Evolutionary conservation across 192 early-diverging fungal species (phyloP).

Genomic region (Coemansia sp.): DNA sequence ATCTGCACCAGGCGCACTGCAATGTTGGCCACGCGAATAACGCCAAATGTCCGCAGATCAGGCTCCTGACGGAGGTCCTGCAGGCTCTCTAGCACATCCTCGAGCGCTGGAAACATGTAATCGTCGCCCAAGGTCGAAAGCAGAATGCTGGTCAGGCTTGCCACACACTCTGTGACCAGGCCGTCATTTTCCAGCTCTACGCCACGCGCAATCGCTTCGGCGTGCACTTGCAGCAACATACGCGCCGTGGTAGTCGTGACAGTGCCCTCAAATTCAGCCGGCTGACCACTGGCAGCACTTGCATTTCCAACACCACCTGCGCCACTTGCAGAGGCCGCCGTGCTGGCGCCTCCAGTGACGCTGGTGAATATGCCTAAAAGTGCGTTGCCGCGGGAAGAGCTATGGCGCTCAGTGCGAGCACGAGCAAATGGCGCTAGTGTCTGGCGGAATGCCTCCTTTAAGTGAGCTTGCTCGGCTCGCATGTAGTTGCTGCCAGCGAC

Average conservation of each 20-base stretch:
- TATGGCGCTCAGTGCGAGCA: slow-evolving; percentile 42
- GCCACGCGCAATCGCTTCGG: slow-evolving; percentile 77
- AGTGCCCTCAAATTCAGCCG: slow-evolving; percentile 18
- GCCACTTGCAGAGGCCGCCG: slow-evolving; percentile 1
- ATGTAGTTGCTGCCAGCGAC: slow-evolving; percentile 88
- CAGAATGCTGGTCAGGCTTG: slow-evolving; percentile 72
- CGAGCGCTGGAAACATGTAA: slow-evolving; percentile 84
- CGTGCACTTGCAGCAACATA: slow-evolving; percentile 68
- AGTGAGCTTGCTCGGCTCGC: slow-evolving; percentile 70
- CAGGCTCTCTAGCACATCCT: slow-evolving; percentile 60
- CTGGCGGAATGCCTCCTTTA: slow-evolving; percentile 68
- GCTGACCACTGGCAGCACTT: not conserved
- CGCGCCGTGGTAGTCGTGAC: slow-evolving; percentile 31
- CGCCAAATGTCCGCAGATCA: slow-evolving; percentile 30
- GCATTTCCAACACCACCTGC: not conserved
- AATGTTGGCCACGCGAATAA: slow-evolving; percentile 36
- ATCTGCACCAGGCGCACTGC: slow-evolving; percentile 39
- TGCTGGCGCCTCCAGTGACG: slow-evolving; percentile 24
- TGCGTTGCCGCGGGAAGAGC: slow-evolving; percentile 42
- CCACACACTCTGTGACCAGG: slow-evolving; percentile 68
- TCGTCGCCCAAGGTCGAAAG: slow-evolving; percentile 78
- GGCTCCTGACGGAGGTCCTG: slow-evolving; percentile 50
- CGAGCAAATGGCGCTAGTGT: slow-evolving; percentile 57
- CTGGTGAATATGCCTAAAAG: slow-evolving; percentile 55
- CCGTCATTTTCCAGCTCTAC: slow-evolving; percentile 71